Evolutionary conservation across 1,284 basidiomycete species (phyloP).

Genomic region (Ustilago nuda): DNA sequence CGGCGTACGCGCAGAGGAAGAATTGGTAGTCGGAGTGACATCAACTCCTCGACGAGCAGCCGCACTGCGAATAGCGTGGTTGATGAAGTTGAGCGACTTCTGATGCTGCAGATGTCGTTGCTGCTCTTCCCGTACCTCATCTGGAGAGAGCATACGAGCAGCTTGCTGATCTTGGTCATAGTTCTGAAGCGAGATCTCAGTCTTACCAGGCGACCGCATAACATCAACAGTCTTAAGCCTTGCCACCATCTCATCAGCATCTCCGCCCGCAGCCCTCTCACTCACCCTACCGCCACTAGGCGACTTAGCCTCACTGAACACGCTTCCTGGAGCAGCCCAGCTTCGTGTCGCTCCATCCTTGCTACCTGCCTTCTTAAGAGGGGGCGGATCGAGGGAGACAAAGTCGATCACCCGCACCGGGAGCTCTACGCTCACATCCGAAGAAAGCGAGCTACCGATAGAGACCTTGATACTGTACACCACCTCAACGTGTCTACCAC

Average conservation of each 20-base stretch:
- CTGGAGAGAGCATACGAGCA: constrained; percentile 25
- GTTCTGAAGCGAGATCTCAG: constrained; percentile 46
- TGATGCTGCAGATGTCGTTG: constrained; percentile 60
- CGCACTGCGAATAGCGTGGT: constrained; percentile 68
- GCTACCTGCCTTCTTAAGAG: constrained; percentile 63
- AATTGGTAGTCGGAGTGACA: constrained; percentile 23
- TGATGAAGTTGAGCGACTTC: constrained; percentile 69
- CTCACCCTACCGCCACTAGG: constrained; percentile 9
- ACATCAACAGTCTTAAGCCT: constrained; percentile 61
- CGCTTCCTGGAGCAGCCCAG: constrained; percentile 29
- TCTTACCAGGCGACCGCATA: constrained; percentile 57
- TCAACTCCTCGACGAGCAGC: constrained; percentile 59
- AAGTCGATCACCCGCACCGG: constrained; percentile 82
- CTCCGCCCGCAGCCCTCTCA: constrained; percentile 6
- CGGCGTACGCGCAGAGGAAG: constrained; percentile 18
- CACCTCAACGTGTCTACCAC: constrained; percentile 82
- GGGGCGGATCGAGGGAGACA: constrained; percentile 82
- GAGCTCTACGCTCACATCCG: constrained; percentile 77
- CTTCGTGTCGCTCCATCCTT: constrained; percentile 13
- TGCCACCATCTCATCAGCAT: constrained; percentile 52
- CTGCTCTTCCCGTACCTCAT: constrained; percentile 26
- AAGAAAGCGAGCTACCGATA: constrained; percentile 76
- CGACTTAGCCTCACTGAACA: constrained; percentile 10
- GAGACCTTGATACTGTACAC: constrained; percentile 81
- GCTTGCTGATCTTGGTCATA: constrained; percentile 33